Conservation (phyloP, 129 eudicot species). For the Escallonia herrerae region DNA sequence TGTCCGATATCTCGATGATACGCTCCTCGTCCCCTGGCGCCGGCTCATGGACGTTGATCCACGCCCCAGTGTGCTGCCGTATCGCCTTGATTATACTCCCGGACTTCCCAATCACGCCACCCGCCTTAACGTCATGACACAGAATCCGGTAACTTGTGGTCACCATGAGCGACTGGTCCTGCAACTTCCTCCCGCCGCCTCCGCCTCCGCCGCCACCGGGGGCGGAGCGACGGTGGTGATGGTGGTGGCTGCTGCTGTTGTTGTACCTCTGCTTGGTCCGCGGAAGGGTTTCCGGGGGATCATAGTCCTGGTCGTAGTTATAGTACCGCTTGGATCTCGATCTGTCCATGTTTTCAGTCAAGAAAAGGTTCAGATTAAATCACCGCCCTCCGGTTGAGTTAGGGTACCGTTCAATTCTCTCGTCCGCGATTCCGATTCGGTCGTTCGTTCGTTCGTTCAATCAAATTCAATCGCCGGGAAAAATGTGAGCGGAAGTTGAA, state of each 20-base stretch:
- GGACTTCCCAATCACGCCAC: slow-evolving; percentile 94
- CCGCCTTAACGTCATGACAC: slow-evolving; percentile 88
- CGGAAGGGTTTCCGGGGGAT: slow-evolving; percentile 48
- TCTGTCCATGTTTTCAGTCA: slow-evolving; percentile 49
- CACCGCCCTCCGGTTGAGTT: neutral
- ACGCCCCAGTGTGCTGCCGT: slow-evolving; percentile 95
- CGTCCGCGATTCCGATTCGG: neutral
- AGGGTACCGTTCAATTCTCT: neutral
- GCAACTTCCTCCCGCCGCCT: slow-evolving; percentile 36
- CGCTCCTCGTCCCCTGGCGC: slow-evolving; percentile 90
- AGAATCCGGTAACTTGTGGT: slow-evolving; percentile 82
- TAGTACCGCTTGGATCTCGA: slow-evolving; percentile 94
- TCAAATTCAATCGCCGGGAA: no score
- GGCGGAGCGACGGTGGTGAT: slow-evolving; percentile 42
- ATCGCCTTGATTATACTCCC: slow-evolving; percentile 96
- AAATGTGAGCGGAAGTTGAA: no score
- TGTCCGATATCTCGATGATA: slow-evolving; percentile 93
- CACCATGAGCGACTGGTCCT: slow-evolving; percentile 54
- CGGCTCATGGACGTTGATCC: slow-evolving; percentile 88
- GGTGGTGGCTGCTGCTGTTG: slow-evolving; percentile 26
- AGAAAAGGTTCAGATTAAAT: neutral
- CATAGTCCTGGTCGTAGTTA: slow-evolving; percentile 78
- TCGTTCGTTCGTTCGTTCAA: no score
- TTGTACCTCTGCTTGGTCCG: slow-evolving; percentile 60
- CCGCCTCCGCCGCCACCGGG: slow-evolving; percentile 25